These are phyloP conservation scores for Hypericum perforatum DNA, from an alignment of 345 rosid genomes.

Conservation along the genomic window DNA sequence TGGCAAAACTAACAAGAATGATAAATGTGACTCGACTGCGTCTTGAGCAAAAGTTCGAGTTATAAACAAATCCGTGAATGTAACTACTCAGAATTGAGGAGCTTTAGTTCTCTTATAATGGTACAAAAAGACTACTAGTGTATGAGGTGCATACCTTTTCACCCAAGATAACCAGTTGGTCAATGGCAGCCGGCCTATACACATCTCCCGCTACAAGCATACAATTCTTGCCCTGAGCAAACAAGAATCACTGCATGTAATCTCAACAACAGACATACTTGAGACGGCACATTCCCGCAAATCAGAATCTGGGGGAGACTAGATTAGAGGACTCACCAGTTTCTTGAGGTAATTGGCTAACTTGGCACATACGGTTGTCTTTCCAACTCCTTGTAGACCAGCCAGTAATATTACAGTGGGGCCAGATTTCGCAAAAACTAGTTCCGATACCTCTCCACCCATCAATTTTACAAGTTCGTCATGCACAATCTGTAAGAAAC, in stretches of 20 bases:
- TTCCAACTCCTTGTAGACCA: conserved; percentile 96
- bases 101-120: too few species aligned
- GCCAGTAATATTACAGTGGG: conserved; percentile 88
- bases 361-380: conserved; percentile 94
- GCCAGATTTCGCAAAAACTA: conserved; percentile 66
- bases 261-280: neutral
- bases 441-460: conserved; percentile 97
- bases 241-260: neutral
- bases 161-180: conserved; percentile 91
- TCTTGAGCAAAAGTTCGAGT: too few species aligned
- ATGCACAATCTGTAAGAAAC: conserved; percentile 52
- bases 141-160: conserved; percentile 46
- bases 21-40: too few species aligned
- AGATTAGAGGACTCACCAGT: conserved; percentile 38
- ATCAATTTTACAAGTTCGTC: conserved; percentile 89
- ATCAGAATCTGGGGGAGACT: neutral
- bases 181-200: conserved; percentile 97
- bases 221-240: conserved; percentile 71
- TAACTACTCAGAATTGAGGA: too few species aligned
- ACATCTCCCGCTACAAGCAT: conserved; percentile 99
- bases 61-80: too few species aligned
- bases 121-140: too few species aligned
- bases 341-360: conserved; percentile 87
- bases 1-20: too few species aligned
- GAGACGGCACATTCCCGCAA: neutral